Conservation (phyloP, 495 filamentous ascomycete species). For the Zalerion maritima region DNA sequence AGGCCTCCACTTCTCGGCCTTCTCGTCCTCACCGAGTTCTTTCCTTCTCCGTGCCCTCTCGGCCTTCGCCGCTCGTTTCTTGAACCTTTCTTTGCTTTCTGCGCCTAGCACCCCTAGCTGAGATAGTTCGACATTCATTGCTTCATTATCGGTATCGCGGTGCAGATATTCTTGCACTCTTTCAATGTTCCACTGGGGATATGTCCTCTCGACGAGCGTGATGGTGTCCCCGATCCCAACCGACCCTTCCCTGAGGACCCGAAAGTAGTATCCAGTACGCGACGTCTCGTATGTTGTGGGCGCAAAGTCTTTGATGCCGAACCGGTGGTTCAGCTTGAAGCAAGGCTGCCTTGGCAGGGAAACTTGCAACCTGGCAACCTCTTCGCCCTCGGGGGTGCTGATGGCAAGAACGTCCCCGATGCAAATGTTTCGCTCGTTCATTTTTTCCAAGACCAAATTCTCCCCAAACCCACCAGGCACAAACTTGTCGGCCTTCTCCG, state of each 20-base stretch:
- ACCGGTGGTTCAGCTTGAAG: constrained; percentile 44
- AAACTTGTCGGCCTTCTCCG: constrained; percentile 26
- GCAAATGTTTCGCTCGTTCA: constrained; percentile 44
- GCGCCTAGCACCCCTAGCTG: constrained; percentile 30
- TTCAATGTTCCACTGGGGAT: constrained; percentile 41
- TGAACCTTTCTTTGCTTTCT: constrained; percentile 27
- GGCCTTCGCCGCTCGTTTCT: constrained; percentile 20
- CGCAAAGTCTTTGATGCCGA: constrained; percentile 38
- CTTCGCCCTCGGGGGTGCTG: too few species aligned
- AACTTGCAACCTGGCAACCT: constrained; percentile 26
- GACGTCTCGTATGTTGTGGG: constrained; percentile 32
- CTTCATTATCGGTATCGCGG: constrained; percentile 24
- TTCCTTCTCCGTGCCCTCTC: constrained; percentile 16
- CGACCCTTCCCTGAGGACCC: constrained; percentile 31
- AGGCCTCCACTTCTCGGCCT: constrained; percentile 24
- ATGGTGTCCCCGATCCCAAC: constrained; percentile 33
- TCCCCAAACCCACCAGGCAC: constrained; percentile 40
- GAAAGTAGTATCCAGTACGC: constrained; percentile 42
- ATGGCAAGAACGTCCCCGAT: constrained; percentile 40
- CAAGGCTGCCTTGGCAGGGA: constrained; percentile 37
- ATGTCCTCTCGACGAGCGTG: constrained; percentile 23
- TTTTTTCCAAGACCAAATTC: constrained; percentile 32
- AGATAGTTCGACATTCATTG: constrained; percentile 30
- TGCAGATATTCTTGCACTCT: constrained; percentile 41
- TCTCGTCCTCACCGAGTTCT: constrained; percentile 10